Percentiles rank a stretch among this genome's conserved stretches.
Conservation (phyloP, 805 yeast genomes). For the Sugiyamaella americana region DNA sequence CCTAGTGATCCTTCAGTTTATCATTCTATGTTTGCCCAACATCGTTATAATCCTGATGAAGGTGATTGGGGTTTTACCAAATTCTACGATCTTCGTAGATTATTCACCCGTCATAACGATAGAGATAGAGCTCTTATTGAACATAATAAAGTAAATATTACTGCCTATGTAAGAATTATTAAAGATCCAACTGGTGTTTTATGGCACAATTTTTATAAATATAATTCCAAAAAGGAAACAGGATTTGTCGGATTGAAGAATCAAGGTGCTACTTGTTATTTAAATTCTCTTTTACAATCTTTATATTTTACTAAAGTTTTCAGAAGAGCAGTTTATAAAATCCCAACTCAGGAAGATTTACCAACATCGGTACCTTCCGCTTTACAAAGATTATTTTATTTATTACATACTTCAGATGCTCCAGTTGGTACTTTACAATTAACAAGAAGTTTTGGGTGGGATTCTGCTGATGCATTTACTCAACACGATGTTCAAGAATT, state of each 20-base stretch:
- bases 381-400: constrained; percentile 80
- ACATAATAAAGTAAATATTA: constrained; percentile 57
- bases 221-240: constrained; percentile 76
- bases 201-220: constrained; percentile 79
- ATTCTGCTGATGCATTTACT: constrained; percentile 86
- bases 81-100: constrained; percentile 52
- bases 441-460: constrained; percentile 96
- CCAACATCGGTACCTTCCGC: constrained; percentile 70
- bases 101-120: constrained; percentile 34
- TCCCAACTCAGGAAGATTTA: constrained; percentile 67
- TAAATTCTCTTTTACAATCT: constrained; percentile 87
- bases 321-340: constrained; percentile 78
- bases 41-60: constrained; percentile 67
- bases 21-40: constrained; percentile 59
- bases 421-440: constrained; percentile 82
- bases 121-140: constrained; percentile 40
- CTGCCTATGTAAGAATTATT: constrained; percentile 69
- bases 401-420: constrained; percentile 61
- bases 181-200: constrained; percentile 90
- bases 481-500: constrained; percentile 98
- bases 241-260: constrained; percentile 91
- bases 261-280: constrained; percentile 98
- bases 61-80: constrained; percentile 96
- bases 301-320: constrained; percentile 79
- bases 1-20: constrained; percentile 63